A percentile compares a stretch with the other conserved stretches of the same genome.
phyloP scores from a whole-genome alignment of 164 flowering plant genomes.

The Protea cynaroides region DNA sequence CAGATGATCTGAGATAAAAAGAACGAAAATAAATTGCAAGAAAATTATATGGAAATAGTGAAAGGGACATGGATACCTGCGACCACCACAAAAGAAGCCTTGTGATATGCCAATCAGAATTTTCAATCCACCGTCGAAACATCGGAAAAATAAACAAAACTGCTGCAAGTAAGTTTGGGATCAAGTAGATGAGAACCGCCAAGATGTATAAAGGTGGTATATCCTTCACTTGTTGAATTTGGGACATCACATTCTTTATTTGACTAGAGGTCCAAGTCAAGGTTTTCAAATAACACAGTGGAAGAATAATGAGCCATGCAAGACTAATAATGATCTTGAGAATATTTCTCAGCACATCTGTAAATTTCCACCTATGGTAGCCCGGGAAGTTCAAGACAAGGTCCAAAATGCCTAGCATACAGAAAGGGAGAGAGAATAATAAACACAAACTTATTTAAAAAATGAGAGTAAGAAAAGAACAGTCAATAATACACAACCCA shows the following conservation, averaged over 20 bases:
- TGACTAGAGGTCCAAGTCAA: constrained; percentile 29
- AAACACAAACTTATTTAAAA: neutral
- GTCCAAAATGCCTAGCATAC: constrained; percentile 72
- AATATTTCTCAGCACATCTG: constrained; percentile 70
- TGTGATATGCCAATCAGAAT: constrained; percentile 85
- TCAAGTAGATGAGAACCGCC: constrained; percentile 69
- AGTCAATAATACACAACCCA: neutral
- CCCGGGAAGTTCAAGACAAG: constrained; percentile 79
- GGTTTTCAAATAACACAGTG: constrained; percentile 52
- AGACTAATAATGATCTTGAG: constrained; percentile 72
- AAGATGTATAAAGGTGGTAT: constrained; percentile 72
- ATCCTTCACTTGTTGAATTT: constrained; percentile 49
- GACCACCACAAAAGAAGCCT: constrained; percentile 98
- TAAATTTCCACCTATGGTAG: constrained; percentile 79
- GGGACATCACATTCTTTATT: constrained; percentile 35
- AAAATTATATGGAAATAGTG: constrained; percentile 3
- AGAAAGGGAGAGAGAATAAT: constrained; percentile 3
- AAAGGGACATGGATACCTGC: constrained; percentile 50
- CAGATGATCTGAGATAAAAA: no score
- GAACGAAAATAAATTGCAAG: neutral
- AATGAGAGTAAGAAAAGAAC: neutral
- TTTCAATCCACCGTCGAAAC: constrained; percentile 96
- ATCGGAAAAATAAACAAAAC: constrained; percentile 80
- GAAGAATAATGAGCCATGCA: constrained; percentile 78
- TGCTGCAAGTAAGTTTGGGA: constrained; percentile 79